Evolutionary conservation across 1,284 basidiomycete genomes (phyloP).

Genomic region (Cystobasidium slooffiae): DNA sequence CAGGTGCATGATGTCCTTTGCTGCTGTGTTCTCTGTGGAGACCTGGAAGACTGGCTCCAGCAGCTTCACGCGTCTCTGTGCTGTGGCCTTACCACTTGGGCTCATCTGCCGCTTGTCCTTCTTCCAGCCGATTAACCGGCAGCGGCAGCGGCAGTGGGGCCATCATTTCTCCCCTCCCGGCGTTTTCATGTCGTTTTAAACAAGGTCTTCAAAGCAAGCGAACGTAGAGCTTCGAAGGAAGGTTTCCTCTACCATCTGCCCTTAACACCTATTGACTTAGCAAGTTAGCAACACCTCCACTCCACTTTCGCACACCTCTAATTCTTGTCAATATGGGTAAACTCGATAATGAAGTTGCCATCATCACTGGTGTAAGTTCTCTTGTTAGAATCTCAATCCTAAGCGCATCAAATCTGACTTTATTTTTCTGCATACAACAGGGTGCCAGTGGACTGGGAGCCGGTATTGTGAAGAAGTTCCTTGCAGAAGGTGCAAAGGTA

Average conservation of each 20-base stretch:
- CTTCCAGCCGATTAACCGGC: too few species aligned
- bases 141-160: too few species aligned
- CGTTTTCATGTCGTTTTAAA: too few species aligned
- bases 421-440: conserved; percentile 5
- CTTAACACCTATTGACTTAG: too few species aligned
- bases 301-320: neutral
- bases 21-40: neutral
- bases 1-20: conserved; percentile 8
- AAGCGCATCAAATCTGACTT: conserved; percentile 6
- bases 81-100: too few species aligned
- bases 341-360: conserved; percentile 31
- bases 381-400: neutral
- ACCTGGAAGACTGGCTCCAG: neutral
- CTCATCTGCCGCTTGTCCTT: too few species aligned
- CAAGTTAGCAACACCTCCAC: neutral
- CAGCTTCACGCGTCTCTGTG: neutral
- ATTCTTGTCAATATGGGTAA: conserved; percentile 6
- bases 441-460: conserved; percentile 34
- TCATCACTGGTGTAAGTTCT: conserved; percentile 34
- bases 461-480: conserved; percentile 35
- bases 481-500: conserved; percentile 37
- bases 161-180: too few species aligned
- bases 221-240: too few species aligned
- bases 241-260: too few species aligned
- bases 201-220: too few species aligned